phyloP scores from a whole-genome alignment of 495 filamentous ascomycete genomes.

The Podospora anserina region DNA sequence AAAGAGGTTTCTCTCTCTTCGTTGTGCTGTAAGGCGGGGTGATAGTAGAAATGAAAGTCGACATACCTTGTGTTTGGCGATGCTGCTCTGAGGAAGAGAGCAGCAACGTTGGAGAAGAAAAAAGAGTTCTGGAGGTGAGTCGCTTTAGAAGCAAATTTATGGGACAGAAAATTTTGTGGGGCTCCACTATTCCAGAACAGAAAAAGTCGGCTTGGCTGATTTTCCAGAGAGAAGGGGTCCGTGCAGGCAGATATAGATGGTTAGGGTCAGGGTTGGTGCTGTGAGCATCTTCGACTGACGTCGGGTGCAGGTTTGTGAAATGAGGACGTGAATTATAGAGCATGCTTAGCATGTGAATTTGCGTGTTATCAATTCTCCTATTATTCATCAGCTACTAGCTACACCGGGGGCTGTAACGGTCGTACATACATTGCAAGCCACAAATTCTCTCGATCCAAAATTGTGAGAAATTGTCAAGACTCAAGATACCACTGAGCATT shows the following conservation, averaged over 20 bases:
- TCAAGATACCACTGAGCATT: too few species aligned
- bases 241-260: not conserved
- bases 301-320: too few species aligned
- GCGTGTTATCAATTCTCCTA: too few species aligned
- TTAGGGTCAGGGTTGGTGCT: not conserved
- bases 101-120: constrained; percentile 21
- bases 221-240: not conserved
- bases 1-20: constrained; percentile 1
- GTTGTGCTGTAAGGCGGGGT: not conserved
- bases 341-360: too few species aligned
- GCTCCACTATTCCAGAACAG: not conserved
- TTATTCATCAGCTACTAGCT: too few species aligned
- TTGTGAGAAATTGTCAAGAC: too few species aligned
- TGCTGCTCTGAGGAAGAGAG: constrained; percentile 20
- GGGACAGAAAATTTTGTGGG: constrained; percentile 14
- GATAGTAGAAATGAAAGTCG: constrained; percentile 3
- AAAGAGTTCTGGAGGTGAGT: constrained; percentile 3
- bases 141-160: constrained; percentile 17
- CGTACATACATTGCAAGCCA: too few species aligned
- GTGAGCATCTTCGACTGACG: too few species aligned
- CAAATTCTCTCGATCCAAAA: too few species aligned
- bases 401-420: too few species aligned
- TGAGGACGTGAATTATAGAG: too few species aligned
- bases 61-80: constrained; percentile 28
- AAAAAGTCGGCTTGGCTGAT: not conserved